These are phyloP conservation scores for Blyttiomyces sp. DNA, from an alignment of 371 early-diverging fungal species.

Conservation along the genomic window DNA sequence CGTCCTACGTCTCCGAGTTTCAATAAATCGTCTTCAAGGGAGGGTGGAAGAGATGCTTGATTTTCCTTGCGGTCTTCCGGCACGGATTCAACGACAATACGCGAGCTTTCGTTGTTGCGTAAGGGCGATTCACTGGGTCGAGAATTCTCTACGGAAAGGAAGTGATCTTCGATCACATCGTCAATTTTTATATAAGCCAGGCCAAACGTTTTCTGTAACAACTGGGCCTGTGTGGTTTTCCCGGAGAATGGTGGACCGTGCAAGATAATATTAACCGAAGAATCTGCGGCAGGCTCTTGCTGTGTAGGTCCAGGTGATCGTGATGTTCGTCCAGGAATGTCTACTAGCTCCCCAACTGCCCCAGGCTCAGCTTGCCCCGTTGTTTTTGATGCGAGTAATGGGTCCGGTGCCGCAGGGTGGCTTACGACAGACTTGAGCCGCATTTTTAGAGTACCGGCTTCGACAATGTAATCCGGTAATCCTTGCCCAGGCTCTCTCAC, in stretches of 20 bases:
- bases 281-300: conserved; percentile 4
- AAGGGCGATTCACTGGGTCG: too few relatives aligned
- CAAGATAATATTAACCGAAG: conserved; percentile 33
- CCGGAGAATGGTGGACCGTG: conserved; percentile 60
- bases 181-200: conserved; percentile 40
- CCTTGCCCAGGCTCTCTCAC: conserved; percentile 41
- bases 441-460: conserved; percentile 19
- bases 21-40: neutral
- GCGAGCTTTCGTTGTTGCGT: too few relatives aligned
- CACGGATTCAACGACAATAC: too few relatives aligned
- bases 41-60: neutral
- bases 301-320: neutral
- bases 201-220: conserved; percentile 22
- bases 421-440: too few relatives aligned
- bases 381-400: too few relatives aligned
- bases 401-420: too few relatives aligned
- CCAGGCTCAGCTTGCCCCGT: conserved; percentile 2
- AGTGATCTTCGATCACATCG: conserved; percentile 39
- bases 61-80: too few relatives aligned
- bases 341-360: conserved; percentile 35
- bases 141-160: too few relatives aligned
- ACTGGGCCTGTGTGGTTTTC: conserved; percentile 40
- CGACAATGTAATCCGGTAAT: conserved; percentile 35
- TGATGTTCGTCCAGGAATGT: conserved; percentile 7
- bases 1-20: too few relatives aligned